A percentile compares a stretch with the other conserved stretches of the same genome.
Evolutionary conservation across 2,329 filamentous ascomycete species (phyloP).

Genomic region (Phoma sp.): DNA sequence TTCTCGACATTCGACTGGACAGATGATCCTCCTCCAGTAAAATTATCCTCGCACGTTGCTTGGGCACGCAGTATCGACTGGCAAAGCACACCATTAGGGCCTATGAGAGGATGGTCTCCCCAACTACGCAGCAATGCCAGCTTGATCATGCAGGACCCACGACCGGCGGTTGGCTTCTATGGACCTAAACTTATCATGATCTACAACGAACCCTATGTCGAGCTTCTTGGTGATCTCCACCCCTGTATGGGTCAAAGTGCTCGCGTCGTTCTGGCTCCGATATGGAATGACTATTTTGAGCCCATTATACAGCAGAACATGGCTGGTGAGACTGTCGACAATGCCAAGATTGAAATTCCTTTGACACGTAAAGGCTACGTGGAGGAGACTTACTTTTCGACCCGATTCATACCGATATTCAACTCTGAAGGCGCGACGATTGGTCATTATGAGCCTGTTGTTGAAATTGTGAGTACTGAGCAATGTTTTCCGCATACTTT

Average conservation of each 20-base stretch:
- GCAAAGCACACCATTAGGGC: conserved; percentile 73
- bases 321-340: conserved; percentile 30
- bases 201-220: conserved; percentile 49
- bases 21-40: conserved; percentile 20
- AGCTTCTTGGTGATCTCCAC: conserved; percentile 48
- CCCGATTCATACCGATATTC: conserved; percentile 77
- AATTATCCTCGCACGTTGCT: conserved; percentile 15
- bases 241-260: conserved; percentile 66
- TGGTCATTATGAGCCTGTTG: conserved; percentile 77
- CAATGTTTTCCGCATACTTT: background rate
- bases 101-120: conserved; percentile 72
- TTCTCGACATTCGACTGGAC: conserved; percentile 26
- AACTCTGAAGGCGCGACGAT: conserved; percentile 73
- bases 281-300: conserved; percentile 54
- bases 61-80: conserved; percentile 70
- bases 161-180: conserved; percentile 68
- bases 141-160: conserved; percentile 67
- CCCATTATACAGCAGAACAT: conserved; percentile 32
- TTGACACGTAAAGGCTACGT: conserved; percentile 71
- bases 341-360: conserved; percentile 75
- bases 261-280: conserved; percentile 74
- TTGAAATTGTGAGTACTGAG: conserved; percentile 69
- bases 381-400: conserved; percentile 82
- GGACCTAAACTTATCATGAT: conserved; percentile 47
- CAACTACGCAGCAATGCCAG: conserved; percentile 79